phyloP scores from a whole-genome alignment of 129 eudicot species.

The Apium graveolens region DNA sequence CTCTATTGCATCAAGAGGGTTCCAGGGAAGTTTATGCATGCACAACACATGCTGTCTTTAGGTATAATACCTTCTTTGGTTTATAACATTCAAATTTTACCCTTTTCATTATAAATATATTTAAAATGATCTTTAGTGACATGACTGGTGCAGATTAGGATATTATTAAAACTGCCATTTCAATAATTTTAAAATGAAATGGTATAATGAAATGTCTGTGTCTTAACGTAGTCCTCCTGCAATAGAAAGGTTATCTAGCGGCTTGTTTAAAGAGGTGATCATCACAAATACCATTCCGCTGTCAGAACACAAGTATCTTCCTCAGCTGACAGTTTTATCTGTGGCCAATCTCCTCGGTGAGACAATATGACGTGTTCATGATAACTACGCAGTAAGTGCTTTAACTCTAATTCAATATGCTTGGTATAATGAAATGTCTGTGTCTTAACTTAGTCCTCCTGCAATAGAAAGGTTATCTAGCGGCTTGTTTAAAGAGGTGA shows the following conservation, averaged over 20 bases:
- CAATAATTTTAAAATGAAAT: no score
- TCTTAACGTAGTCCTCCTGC: no score
- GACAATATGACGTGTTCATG: no score
- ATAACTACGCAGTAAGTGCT: no score
- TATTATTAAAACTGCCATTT: neutral
- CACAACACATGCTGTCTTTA: constrained; percentile 91
- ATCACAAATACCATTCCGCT: no score
- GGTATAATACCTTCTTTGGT: constrained; percentile 31
- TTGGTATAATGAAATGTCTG: constrained; percentile 6
- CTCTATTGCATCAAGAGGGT: constrained; percentile 83
- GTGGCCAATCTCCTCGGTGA: no score
- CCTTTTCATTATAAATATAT: neutral
- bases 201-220: no score
- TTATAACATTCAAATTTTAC: neutral
- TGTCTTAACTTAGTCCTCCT: constrained; percentile 60
- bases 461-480: constrained; percentile 93
- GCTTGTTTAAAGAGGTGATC: no score
- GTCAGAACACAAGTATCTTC: no score
- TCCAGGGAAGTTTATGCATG: constrained; percentile 98
- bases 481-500: constrained; percentile 93
- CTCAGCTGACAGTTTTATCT: no score
- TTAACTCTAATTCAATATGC: no score
- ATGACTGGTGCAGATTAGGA: neutral
- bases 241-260: no score
- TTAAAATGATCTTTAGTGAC: neutral